Evolutionary conservation across 176 grass and related monocot species (phyloP), one percentile per base, ranked within the genome.

Genomic region (Themeda triandra): DNA sequence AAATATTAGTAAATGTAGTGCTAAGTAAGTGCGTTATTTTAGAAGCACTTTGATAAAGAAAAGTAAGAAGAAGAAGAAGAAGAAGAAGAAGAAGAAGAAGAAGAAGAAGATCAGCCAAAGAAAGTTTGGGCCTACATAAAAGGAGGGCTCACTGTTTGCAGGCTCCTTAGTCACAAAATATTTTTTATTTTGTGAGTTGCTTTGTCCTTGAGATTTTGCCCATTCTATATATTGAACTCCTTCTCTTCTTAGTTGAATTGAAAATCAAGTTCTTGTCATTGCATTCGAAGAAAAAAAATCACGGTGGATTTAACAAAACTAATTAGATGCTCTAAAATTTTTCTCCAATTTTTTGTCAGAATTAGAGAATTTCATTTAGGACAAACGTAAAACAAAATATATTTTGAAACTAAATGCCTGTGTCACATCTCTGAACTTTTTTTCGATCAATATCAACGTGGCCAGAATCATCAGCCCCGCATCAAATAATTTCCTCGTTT

Each of bases 401-500:
- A n/a, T n/a, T n/a, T n/a, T n/a, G n/a, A n/a, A n/a, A n/a, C n/a
- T n/a, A n/a, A n/a, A n/a, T 11, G 13, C 2, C 5, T 8, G 17
- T 14, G 28, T 15, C 27, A 64, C 15, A 39, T 14, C 67, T 25
- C 21, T 24, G 4, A 6, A 39, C 6, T 39, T 2, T 27, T 13
- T 71, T 11, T 71, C 13, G 9, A 13, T 27, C 27, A 25, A 27
- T 25, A 45, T 63, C 51, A 40, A 30, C 80, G 13, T 37, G 72
- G 46, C 67, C 40, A 70, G 15, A 11, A 11, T 23, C 37, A 44
- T 44, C n/a, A 46, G 27, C 23, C 63, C 25, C 14, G 15, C 25
- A 60, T 19, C 69, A 59, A 66, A 88, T 60, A 58, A 68, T 84
- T 80, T 88, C 69, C 59, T 29, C 6, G 21, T 12, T 60, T 62